Evolutionary conservation across 176 grass and related monocot genomes (phyloP).

Genomic region (Tillandsia fasciculata): DNA sequence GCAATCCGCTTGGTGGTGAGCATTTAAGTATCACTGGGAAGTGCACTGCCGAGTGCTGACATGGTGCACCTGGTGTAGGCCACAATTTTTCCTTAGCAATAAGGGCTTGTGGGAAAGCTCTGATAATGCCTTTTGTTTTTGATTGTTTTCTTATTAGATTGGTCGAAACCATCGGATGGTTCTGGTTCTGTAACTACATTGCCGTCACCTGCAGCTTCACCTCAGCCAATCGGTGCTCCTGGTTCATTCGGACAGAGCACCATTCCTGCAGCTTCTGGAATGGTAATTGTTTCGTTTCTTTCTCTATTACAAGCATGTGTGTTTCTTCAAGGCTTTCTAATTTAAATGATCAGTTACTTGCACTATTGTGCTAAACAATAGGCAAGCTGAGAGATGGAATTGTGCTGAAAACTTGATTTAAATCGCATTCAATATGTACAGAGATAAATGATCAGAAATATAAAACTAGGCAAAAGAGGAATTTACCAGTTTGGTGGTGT

Average conservation of each 20-base stretch:
- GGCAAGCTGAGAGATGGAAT: too few species aligned
- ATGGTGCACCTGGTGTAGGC: too few species aligned
- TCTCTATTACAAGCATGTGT: background rate
- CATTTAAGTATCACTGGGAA: too few species aligned
- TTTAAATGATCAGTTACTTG: background rate
- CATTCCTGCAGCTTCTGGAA: slow-evolving; percentile 40
- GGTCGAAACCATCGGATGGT: slow-evolving; percentile 16
- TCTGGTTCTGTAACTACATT: slow-evolving; percentile 23
- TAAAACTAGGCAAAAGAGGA: background rate
- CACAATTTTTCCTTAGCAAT: background rate
- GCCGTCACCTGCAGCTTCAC: slow-evolving; percentile 31
- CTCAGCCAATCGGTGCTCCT: slow-evolving; percentile 34
- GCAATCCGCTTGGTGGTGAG: too few species aligned
- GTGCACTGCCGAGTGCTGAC: too few species aligned
- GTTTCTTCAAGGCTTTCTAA: slow-evolving; percentile 2
- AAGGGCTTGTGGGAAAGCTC: background rate
- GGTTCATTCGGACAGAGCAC: slow-evolving; percentile 57
- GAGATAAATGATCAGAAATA: background rate
- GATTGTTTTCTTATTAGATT: slow-evolving; percentile 24
- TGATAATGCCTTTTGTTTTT: slow-evolving; percentile 9
- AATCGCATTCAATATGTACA: background rate
- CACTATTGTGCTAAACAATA: too few species aligned
- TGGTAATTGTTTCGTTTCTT: slow-evolving; percentile 33
- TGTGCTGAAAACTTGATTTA: too few species aligned
- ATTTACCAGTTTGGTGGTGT: background rate